Percentiles rank a stretch among this genome's conserved stretches.
Evolutionary conservation across 2,329 filamentous ascomycete genomes (phyloP).

Genomic region (Alternaria burnsii): DNA sequence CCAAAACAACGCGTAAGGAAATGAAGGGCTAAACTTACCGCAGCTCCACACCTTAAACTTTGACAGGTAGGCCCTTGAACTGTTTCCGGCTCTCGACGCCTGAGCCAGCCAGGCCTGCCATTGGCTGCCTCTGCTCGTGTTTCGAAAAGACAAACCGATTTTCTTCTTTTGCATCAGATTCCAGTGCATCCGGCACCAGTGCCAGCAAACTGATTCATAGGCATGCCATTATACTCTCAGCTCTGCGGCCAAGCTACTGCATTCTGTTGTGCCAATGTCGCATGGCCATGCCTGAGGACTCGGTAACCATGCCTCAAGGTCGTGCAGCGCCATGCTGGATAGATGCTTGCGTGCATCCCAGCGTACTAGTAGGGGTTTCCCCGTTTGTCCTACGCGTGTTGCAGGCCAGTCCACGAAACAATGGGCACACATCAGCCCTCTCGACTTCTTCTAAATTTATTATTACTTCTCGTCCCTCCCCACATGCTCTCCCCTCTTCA

Average conservation of each 20-base stretch:
- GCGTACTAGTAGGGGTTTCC: constrained; percentile 35
- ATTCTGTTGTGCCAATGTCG: constrained; percentile 37
- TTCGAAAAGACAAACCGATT: constrained; percentile 19
- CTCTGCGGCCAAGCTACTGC: constrained; percentile 30
- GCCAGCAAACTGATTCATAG: constrained; percentile 14
- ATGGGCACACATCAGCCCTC: constrained; percentile 40
- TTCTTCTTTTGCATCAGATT: constrained; percentile 27
- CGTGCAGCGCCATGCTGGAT: constrained; percentile 39
- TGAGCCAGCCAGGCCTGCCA: constrained; percentile 24
- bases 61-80: constrained; percentile 41
- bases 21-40: constrained; percentile 41
- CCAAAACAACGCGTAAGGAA: constrained; percentile 51
- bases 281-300: constrained; percentile 23
- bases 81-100: constrained; percentile 23
- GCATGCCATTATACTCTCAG: constrained; percentile 18
- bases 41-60: constrained; percentile 34
- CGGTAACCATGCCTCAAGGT: constrained; percentile 36
- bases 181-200: constrained; percentile 21
- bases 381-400: constrained; percentile 44
- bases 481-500: constrained; percentile 34
- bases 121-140: constrained; percentile 26
- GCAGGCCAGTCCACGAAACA: constrained; percentile 46
- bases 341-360: constrained; percentile 44
- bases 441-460: constrained; percentile 44
- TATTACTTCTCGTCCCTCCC: constrained; percentile 41